Evolutionary conservation across 2,329 filamentous ascomycete species (phyloP).

Genomic region (Hirsutella rhossiliensis): DNA sequence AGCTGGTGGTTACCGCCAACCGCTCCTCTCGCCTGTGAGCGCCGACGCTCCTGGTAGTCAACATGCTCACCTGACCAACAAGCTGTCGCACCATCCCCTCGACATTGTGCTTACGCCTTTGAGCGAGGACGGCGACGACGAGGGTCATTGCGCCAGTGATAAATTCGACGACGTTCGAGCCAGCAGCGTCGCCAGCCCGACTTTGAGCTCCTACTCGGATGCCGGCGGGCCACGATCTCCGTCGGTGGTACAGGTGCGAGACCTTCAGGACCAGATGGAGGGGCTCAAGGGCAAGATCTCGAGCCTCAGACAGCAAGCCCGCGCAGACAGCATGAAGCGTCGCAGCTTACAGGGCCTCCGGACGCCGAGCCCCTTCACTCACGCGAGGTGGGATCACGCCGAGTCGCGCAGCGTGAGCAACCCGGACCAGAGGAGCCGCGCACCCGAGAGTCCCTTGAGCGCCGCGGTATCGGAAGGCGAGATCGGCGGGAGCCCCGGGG

Average conservation of each 20-base stretch:
- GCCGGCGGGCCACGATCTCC: conserved; percentile 49
- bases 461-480: not conserved
- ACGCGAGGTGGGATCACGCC: conserved; percentile 34
- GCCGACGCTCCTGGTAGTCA: conserved; percentile 25
- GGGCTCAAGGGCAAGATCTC: conserved; percentile 80
- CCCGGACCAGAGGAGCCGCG: conserved; percentile 6
- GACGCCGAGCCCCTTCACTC: conserved; percentile 67
- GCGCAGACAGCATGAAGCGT: conserved; percentile 66
- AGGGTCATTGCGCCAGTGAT: conserved; percentile 11
- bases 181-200: conserved; percentile 31
- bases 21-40: conserved; percentile 30
- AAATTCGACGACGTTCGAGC: conserved; percentile 19
- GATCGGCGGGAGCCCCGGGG: not conserved
- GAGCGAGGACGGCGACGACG: conserved; percentile 36
- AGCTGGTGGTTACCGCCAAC: conserved; percentile 44
- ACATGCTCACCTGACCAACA: conserved; percentile 17
- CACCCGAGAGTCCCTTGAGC: not conserved
- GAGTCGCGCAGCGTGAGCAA: conserved; percentile 12
- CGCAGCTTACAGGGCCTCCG: conserved; percentile 65
- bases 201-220: conserved; percentile 27
- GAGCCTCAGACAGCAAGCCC: conserved; percentile 62
- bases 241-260: conserved; percentile 61
- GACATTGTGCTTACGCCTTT: conserved; percentile 38
- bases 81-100: conserved; percentile 24
- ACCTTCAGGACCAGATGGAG: conserved; percentile 73